Evolutionary conservation across 108 stramenopile species (phyloP).

Genomic region (Skeletonema costatum): DNA sequence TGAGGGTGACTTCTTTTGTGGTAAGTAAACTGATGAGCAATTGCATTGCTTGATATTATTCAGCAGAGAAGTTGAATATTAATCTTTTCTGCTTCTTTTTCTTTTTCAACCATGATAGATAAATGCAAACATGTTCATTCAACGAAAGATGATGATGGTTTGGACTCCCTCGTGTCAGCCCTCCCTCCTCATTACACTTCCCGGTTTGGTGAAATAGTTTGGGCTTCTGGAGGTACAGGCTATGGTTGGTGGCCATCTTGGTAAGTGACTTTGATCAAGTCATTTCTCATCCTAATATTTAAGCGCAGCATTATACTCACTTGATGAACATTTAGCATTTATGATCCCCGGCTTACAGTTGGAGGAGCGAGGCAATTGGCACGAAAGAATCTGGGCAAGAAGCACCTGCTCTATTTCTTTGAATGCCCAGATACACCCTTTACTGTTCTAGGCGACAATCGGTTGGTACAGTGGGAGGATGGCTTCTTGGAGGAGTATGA

Average conservation of each 20-base stretch:
- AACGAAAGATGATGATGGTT: conserved; percentile 50
- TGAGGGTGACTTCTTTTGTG: conserved; percentile 80
- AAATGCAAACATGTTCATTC: conserved; percentile 52
- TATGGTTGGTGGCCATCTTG: conserved; percentile 78
- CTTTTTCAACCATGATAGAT: conserved; percentile 25
- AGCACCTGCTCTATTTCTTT: conserved; percentile 85
- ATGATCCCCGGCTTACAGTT: conserved; percentile 76
- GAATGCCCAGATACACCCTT: conserved; percentile 86
- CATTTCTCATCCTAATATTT: neutral
- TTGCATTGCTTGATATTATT: neutral
- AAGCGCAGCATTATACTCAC: neutral
- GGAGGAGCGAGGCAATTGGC: conserved; percentile 78
- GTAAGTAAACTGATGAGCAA: conserved; percentile 41
- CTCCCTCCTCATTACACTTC: conserved; percentile 68
- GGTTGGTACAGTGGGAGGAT: conserved; percentile 66
- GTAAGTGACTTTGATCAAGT: conserved; percentile 22
- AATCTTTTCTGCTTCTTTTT: neutral
- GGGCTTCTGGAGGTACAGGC: conserved; percentile 81
- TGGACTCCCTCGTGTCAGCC: conserved; percentile 68
- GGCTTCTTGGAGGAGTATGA: conserved; percentile 80
- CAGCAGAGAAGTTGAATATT: too few species aligned
- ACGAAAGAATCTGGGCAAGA: conserved; percentile 79
- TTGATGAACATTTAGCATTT: conserved; percentile 34
- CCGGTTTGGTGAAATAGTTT: conserved; percentile 83
- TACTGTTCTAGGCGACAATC: conserved; percentile 61